Evolutionary conservation across 345 rosid genomes (phyloP), one percentile per base, ranked within the genome.

Genomic region (Lenwebbia sp.): DNA sequence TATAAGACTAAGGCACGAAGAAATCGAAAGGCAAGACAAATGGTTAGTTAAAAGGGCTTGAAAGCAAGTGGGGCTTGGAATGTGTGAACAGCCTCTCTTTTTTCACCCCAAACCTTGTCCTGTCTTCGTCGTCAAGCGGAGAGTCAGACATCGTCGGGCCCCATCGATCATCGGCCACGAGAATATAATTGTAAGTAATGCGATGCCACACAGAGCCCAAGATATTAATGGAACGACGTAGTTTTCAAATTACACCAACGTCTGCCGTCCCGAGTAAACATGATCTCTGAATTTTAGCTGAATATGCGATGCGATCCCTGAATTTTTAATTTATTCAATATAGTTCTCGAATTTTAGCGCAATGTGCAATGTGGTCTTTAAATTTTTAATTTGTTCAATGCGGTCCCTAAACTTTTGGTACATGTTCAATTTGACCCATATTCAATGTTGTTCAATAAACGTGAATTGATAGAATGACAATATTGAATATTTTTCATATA

Each of bases 201-300:
- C 52, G 9, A 19, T 19, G 2, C 78, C 47, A 19, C 7, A 10
- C 25, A 1, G 1, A 6, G 26, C 10, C 47, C 41, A 5, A 33
- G 78, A 2, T 19, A 9, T 19, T 8, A 11, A 70, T 70, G 25
- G 81, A 33, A 11, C 3, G 47, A 23, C 5, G 13, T 10, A 0
- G 1, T 21, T 13, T 19, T 33, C 13, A 0, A 33, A 19, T 70
- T 9, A 8, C 7, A 33, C 78, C 78, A 4, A 8, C 4, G 41
- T 33, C 44, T 17, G 19, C 21, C 19, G 7, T 28, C 19, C 33
- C 10, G 33, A 26, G 50, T 49, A 10, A 3, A 50, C 12, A 11
- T 12, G 52, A 12, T 11, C 0, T 12, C 4, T 50, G 52, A 50
- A 47, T 47, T 47, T 47, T 40, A 40, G 11, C 8, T 47, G 40